Evolutionary conservation across 2,329 filamentous ascomycete species (phyloP), one percentile per base, ranked within the genome.

Genomic region (Clonostachys rhizophaga): DNA sequence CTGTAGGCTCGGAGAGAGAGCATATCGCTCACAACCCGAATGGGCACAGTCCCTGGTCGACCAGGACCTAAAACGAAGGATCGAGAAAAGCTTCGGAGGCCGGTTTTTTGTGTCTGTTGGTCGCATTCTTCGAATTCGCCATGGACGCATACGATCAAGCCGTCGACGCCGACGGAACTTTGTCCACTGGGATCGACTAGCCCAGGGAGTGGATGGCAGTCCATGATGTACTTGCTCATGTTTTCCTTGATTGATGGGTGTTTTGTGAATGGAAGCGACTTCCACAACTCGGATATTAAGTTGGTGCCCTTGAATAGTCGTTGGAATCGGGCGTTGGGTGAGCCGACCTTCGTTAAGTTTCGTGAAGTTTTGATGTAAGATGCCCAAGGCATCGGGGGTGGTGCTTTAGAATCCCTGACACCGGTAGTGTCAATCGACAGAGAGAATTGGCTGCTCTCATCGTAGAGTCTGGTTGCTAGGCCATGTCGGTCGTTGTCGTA

Each of bases 71-170:
- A 75, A 39, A 91, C 71, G 60, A 95, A 90, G 1, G 82, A 87
- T 44, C 91, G 83, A 46, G 91, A 89, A 65, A 95, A 95, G 62
- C 86, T 90, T 50, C 90, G 84, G 55, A 84, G 81, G 36, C 81
- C 75, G 40, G 77, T 78, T 41, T 78, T 75, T 43, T 76, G 71
- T 18, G 75, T 77, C 14, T 66, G 65, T 5, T 69, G 63, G 54
- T 87, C 80, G 16, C 84, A 71, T 60, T 96, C 91, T 43, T 92
- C 84, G 50, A 90, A 95, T 58, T 92, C 87, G 52, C 90, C 88
- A 56, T 94, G 87, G n/a, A 92, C 76, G 8, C 79, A 85, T 54
- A 95, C 79, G 44, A 89, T 77, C 53, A 95, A 79, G 8, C 90
- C 89, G 52, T 88, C 87, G 17, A 92, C 88, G 5, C 88, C 89